Base-by-base conservation (phyloP, 345 rosid species). In the Eucalyptus camaldulensis region DNA sequence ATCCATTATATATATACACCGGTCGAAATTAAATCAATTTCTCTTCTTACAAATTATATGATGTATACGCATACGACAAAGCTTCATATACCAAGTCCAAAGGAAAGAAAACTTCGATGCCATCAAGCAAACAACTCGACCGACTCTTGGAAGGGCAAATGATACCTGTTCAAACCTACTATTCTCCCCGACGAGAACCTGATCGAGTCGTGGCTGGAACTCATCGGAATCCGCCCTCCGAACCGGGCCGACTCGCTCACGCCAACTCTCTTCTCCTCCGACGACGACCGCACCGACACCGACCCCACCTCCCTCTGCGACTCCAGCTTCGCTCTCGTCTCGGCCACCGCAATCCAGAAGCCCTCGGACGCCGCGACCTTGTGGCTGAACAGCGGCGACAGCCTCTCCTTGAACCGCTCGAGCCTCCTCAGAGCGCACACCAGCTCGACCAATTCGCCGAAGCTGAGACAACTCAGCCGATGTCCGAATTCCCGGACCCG, bases 401-500 rank as follows among this genome's bases (percentile, higher is more conserved):
- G 85, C 53, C 89, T 91, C 87, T 94, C 97, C 90, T 93, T 92
- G 76, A 94, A 93, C 85, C 76, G 91, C 89, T 94, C 96, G 9
- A 96, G 72, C 90, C 95, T 91, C 87, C 92, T 95, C 89, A 96
- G 91, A 21, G 89, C 90, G 89, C 95, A 96, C 7, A 85, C 93
- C 90, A 96, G 92, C 96, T 96, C 96, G 9, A 97, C 91, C 90
- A 96, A 91, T 87, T 96, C 97, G 65, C 90, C 93, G 43, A 96
- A 95, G 31, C 94, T 93, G 91, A 95, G 90, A 56, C 89, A 91
- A 60, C 90, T 88, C 76, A 92, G 88, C 88, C 99, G 91, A 44
- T 94, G 93, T 69, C 87, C 91, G 53, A 95, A 93, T 96, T 97
- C 99, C 14, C 85, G 89, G 31, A 96, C 85, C 86, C 99, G 93